Conservation (phyloP, 148 eudicot species). For the Tetragonia tetragonoides region DNA sequence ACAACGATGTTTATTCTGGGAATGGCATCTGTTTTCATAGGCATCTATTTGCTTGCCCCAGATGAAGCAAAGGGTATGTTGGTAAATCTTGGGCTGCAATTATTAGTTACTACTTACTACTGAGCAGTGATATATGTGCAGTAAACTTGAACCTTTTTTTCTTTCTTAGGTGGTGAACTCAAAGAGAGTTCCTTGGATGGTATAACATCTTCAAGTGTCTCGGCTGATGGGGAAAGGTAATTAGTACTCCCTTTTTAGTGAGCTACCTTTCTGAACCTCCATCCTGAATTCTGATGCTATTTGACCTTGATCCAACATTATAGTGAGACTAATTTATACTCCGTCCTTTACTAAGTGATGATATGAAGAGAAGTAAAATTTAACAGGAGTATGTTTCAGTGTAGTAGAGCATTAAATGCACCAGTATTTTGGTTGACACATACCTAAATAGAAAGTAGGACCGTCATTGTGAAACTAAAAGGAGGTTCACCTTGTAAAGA, state of each 20-base stretch:
- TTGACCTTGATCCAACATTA: not conserved
- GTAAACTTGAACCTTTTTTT: conserved; percentile 4
- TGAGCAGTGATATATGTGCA: too few species aligned
- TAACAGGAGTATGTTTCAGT: too few species aligned
- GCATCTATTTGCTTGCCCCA: conserved; percentile 93
- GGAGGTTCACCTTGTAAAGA: not conserved
- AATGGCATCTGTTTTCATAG: conserved; percentile 87
- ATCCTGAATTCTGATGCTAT: not conserved
- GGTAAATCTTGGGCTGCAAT: not conserved
- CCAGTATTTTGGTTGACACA: too few species aligned
- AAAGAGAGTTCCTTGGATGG: conserved; percentile 64
- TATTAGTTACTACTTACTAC: too few species aligned
- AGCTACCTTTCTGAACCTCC: not conserved
- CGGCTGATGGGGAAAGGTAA: conserved; percentile 71
- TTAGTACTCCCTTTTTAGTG: not conserved
- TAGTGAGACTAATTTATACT: not conserved
- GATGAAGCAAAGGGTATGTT: conserved; percentile 82
- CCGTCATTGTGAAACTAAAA: too few species aligned
- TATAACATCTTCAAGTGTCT: conserved; percentile 42
- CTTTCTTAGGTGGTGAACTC: conserved; percentile 63
- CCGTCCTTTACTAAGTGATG: too few species aligned
- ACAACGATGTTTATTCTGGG: conserved; percentile 89
- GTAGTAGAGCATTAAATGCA: too few species aligned
- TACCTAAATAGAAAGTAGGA: too few species aligned
- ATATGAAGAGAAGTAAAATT: too few species aligned